Evolutionary conservation across 176 grass and related monocot species (phyloP).

Genomic region (Phyllostachys edulis): DNA sequence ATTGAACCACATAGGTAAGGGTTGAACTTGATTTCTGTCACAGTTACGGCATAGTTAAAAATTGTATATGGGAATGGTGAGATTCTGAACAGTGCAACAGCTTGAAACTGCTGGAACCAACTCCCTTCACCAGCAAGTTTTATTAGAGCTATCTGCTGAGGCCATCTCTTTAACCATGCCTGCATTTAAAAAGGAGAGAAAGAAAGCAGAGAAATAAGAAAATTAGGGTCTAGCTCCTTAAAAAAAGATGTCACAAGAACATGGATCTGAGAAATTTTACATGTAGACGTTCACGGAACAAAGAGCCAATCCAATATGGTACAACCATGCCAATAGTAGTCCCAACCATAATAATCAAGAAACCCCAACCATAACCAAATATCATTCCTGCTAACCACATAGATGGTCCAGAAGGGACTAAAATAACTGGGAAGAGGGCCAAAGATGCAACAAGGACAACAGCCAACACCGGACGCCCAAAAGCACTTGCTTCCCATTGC

Average conservation of each 20-base stretch:
- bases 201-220: neutral
- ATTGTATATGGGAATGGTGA: slow-evolving; percentile 96
- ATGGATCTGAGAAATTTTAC: slow-evolving; percentile 48
- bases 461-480: slow-evolving; percentile 83
- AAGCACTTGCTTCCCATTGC: slow-evolving; percentile 98
- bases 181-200: slow-evolving; percentile 32
- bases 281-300: slow-evolving; percentile 80
- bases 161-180: slow-evolving; percentile 92
- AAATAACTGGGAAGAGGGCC: slow-evolving; percentile 78
- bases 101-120: slow-evolving; percentile 91
- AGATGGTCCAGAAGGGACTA: slow-evolving; percentile 91
- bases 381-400: slow-evolving; percentile 99
- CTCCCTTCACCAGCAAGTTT: slow-evolving; percentile 84
- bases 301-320: slow-evolving; percentile 81
- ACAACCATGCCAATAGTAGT: slow-evolving; percentile 89
- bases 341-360: slow-evolving; percentile 96
- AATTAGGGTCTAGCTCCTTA: neutral
- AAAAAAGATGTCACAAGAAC: neutral
- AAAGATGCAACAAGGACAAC: slow-evolving; percentile 74
- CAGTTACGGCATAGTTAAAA: slow-evolving; percentile 88
- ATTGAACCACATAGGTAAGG: slow-evolving; percentile 88
- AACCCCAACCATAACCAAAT: slow-evolving; percentile 96
- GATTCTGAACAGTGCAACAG: slow-evolving; percentile 84
- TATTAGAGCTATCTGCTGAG: slow-evolving; percentile 80
- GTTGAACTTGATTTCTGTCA: slow-evolving; percentile 83